Percentiles rank a stretch among this genome's conserved stretches.
phyloP scores from a whole-genome alignment of 768 basidiomycete genomes.

The Lentinula aciculospora region DNA sequence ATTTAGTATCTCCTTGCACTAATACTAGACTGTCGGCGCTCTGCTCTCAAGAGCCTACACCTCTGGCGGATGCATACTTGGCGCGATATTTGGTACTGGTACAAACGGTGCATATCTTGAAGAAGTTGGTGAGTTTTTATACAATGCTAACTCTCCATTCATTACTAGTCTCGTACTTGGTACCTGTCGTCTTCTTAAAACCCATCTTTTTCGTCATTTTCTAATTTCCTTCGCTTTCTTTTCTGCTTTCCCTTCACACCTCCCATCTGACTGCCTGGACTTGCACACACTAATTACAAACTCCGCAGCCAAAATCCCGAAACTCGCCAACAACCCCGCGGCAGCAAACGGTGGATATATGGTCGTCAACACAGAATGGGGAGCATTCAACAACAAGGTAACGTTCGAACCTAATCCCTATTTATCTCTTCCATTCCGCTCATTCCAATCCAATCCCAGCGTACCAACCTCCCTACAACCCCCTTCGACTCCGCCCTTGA shows the following conservation, averaged over 20 bases:
- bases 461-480: slow-evolving; percentile 79
- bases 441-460: slow-evolving; percentile 31
- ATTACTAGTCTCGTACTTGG: too few species aligned
- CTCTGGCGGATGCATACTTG: slow-evolving; percentile 84
- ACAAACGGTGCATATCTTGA: slow-evolving; percentile 99
- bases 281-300: background rate
- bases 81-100: slow-evolving; percentile 95
- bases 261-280: too few species aligned
- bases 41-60: slow-evolving; percentile 90
- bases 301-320: slow-evolving; percentile 63
- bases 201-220: too few species aligned
- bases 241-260: too few species aligned
- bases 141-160: too few species aligned
- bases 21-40: slow-evolving; percentile 94
- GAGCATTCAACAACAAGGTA: slow-evolving; percentile 92
- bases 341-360: slow-evolving; percentile 66
- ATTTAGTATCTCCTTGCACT: background rate
- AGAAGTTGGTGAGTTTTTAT: slow-evolving; percentile 44
- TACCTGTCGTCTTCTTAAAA: too few species aligned
- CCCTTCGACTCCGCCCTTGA: slow-evolving; percentile 91
- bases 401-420: slow-evolving; percentile 17
- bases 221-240: too few species aligned
- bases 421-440: background rate
- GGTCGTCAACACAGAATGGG: slow-evolving; percentile 99
- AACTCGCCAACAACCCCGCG: slow-evolving; percentile 63